These are phyloP conservation scores for Epichloe aotearoae DNA, from an alignment of 2,329 filamentous ascomycete species.

Conservation along the genomic window DNA sequence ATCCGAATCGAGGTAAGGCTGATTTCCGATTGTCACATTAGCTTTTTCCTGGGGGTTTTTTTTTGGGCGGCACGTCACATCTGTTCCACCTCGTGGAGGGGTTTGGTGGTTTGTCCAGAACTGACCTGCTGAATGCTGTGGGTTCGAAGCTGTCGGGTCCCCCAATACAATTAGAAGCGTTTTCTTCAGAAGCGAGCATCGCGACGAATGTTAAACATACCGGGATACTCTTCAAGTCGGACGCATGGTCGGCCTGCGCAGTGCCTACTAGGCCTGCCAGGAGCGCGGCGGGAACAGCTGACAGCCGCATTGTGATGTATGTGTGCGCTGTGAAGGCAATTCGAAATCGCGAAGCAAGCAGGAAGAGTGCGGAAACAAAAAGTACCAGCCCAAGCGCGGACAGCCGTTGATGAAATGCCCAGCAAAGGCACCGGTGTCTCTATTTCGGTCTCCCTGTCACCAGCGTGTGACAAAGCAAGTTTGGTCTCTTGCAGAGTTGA, in stretches of 20 bases:
- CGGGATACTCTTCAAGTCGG: slow-evolving; percentile 39
- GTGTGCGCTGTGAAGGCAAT: background rate
- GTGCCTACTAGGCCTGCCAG: slow-evolving; percentile 37
- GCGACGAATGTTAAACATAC: slow-evolving; percentile 18
- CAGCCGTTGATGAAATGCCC: slow-evolving; percentile 3
- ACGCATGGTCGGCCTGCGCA: slow-evolving; percentile 33
- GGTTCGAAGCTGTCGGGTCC: slow-evolving; percentile 55
- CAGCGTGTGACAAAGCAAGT: background rate
- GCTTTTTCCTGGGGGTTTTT: background rate
- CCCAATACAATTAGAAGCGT: background rate
- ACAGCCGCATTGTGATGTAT: slow-evolving; percentile 31
- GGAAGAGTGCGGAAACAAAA: background rate
- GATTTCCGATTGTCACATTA: slow-evolving; percentile 8
- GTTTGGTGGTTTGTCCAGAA: slow-evolving; percentile 11
- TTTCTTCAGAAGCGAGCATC: background rate
- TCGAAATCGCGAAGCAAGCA: background rate
- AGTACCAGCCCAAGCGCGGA: background rate
- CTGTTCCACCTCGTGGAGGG: background rate
- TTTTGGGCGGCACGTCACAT: background rate
- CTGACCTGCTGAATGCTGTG: slow-evolving; percentile 70
- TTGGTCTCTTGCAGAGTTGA: background rate
- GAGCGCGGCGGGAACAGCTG: slow-evolving; percentile 32
- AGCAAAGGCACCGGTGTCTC: slow-evolving; percentile 6
- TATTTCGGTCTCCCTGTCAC: background rate
- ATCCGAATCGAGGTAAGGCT: slow-evolving; percentile 96